phyloP scores from a whole-genome alignment of 2,329 filamentous ascomycete species.

The Phialophora chinensis region DNA sequence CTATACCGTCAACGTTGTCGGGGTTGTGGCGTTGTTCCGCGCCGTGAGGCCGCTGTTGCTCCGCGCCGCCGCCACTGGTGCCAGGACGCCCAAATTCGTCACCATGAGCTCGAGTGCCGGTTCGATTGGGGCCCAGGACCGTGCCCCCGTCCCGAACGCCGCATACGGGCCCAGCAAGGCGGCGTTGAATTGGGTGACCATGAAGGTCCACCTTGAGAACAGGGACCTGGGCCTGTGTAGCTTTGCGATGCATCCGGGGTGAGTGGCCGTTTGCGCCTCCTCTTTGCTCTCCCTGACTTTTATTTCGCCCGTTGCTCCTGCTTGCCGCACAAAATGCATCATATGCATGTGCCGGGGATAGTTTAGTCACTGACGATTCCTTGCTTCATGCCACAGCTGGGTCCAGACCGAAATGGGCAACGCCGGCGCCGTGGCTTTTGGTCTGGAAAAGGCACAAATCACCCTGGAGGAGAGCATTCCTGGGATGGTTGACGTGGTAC shows the following conservation, averaged over 20 bases:
- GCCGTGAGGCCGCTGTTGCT: slow-evolving; percentile 51
- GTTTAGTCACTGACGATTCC: not conserved
- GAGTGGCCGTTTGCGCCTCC: slow-evolving; percentile 1
- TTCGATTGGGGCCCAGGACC: slow-evolving; percentile 11
- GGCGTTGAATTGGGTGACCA: slow-evolving; percentile 46
- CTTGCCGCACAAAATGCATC: not conserved
- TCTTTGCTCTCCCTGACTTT: too few relatives aligned
- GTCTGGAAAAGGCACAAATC: slow-evolving; percentile 34
- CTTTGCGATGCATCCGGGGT: slow-evolving; percentile 29
- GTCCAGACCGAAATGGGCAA: slow-evolving; percentile 41
- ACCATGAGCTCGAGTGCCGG: slow-evolving; percentile 22
- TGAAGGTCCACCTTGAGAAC: slow-evolving; percentile 49
- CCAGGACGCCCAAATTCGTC: slow-evolving; percentile 25
- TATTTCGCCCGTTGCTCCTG: too few relatives aligned
- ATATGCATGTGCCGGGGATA: not conserved
- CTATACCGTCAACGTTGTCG: slow-evolving; percentile 46
- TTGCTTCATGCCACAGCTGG: slow-evolving; percentile 22
- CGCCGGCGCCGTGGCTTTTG: slow-evolving; percentile 28
- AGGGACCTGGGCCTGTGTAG: slow-evolving; percentile 23
- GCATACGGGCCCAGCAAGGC: slow-evolving; percentile 55
- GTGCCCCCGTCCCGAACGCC: slow-evolving; percentile 16
- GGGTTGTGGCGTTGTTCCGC: slow-evolving; percentile 54
- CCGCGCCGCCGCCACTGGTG: slow-evolving; percentile 9
- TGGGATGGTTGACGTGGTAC: slow-evolving; percentile 35
- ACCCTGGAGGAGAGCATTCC: slow-evolving; percentile 38